Conservation (phyloP, 345 rosid genomes). For the Cardamine resedifolia region DNA sequence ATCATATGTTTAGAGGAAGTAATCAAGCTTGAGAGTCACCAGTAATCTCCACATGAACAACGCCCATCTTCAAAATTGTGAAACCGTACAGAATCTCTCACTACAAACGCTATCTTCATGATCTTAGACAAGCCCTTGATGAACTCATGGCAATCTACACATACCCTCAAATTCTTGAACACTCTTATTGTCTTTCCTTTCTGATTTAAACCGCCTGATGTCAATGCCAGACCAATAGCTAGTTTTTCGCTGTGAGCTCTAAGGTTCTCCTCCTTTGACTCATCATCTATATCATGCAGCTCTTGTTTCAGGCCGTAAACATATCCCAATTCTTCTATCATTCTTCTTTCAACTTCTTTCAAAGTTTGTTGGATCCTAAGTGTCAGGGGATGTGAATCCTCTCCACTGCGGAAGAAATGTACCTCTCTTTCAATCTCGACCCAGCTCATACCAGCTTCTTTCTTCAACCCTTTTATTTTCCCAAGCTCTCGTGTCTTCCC, state of each 20-base stretch:
- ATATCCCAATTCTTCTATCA: constrained; percentile 73
- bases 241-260: constrained; percentile 84
- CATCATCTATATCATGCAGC: constrained; percentile 73
- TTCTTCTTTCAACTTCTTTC: constrained; percentile 63
- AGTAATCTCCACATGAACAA: constrained; percentile 70
- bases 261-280: constrained; percentile 71
- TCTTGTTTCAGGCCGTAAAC: constrained; percentile 49
- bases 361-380: constrained; percentile 50
- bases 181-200: constrained; percentile 52
- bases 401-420: constrained; percentile 62
- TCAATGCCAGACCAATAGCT: constrained; percentile 78
- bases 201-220: constrained; percentile 42
- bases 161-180: constrained; percentile 82
- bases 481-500: constrained; percentile 58
- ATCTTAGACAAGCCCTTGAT: constrained; percentile 70
- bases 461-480: constrained; percentile 54
- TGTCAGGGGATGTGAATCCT: constrained; percentile 53
- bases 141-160: constrained; percentile 82
- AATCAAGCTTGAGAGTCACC: constrained; percentile 40
- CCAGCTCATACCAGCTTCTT: constrained; percentile 88
- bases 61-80: constrained; percentile 68
- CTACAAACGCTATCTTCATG: constrained; percentile 48
- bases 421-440: constrained; percentile 69
- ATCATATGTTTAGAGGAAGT: not conserved
- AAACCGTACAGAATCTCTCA: constrained; percentile 84